phyloP scores from a whole-genome alignment of 768 basidiomycete genomes.

The Lentinula detonsa region DNA sequence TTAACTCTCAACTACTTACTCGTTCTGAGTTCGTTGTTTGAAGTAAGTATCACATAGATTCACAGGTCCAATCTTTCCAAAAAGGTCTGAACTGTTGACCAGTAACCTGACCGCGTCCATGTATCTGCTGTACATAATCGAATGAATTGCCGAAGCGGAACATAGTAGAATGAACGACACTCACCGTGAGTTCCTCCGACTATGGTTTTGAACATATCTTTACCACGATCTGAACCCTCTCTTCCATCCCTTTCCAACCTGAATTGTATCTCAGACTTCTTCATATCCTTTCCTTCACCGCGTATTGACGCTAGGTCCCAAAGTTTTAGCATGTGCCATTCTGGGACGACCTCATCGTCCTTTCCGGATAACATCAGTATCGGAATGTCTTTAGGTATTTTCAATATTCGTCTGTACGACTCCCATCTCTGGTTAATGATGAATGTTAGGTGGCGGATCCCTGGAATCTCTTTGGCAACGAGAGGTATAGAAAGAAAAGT shows the following conservation, averaged over 20 bases:
- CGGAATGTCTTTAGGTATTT: constrained; percentile 60
- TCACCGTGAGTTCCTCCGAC: not conserved
- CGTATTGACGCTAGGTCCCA: constrained; percentile 59
- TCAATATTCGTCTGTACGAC: constrained; percentile 57
- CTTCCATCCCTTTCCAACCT: not conserved
- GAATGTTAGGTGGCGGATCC: constrained; percentile 66
- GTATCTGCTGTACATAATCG: not conserved
- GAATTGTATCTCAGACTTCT: not conserved
- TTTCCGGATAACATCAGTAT: constrained; percentile 80
- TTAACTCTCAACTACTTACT: no score
- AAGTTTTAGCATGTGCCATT: constrained; percentile 67
- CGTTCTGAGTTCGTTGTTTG: not conserved
- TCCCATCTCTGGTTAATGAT: constrained; percentile 89
- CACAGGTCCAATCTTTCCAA: not conserved
- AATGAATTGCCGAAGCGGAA: not conserved
- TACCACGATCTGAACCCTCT: not conserved
- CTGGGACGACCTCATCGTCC: constrained; percentile 68
- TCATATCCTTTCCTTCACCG: constrained; percentile 32
- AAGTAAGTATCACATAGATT: not conserved
- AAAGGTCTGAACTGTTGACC: not conserved
- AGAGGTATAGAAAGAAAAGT: constrained; percentile 85
- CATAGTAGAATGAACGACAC: not conserved
- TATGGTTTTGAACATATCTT: constrained; percentile 7
- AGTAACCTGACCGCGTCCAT: constrained; percentile 1
- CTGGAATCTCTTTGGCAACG: constrained; percentile 75